These are phyloP conservation scores for Citrus trifoliata DNA, from an alignment of 345 rosid genomes.

Conservation along the genomic window DNA sequence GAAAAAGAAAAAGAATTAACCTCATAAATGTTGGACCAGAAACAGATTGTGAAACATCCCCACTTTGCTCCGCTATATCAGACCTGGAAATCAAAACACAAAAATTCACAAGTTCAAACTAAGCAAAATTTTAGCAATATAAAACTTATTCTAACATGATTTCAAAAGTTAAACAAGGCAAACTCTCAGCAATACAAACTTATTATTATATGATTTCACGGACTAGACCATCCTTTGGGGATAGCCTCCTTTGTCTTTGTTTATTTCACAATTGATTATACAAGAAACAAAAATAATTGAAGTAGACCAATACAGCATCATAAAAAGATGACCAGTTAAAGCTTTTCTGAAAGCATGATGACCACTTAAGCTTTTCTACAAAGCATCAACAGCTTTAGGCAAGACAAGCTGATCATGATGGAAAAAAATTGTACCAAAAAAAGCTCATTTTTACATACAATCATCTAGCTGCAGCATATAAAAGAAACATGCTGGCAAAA, in stretches of 20 bases:
- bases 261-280: neutral
- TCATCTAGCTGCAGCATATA: neutral
- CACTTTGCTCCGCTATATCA: constrained; percentile 97
- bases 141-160: neutral
- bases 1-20: constrained; percentile 17
- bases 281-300: neutral
- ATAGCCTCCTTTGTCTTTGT: neutral
- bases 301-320: no score
- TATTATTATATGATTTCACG: neutral
- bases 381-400: neutral
- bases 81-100: constrained; percentile 46
- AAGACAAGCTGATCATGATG: neutral
- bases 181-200: neutral
- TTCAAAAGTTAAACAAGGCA: neutral
- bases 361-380: neutral
- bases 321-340: neutral
- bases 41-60: constrained; percentile 63
- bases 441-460: neutral
- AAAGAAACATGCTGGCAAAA: neutral
- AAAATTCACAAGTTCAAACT: neutral
- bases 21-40: constrained; percentile 57
- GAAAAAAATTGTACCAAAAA: neutral
- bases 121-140: neutral
- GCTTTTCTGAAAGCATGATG: neutral
- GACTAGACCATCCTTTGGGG: neutral